Base-by-base conservation (phyloP, 2,329 filamentous ascomycete species). In the Diaporthe sp. region DNA sequence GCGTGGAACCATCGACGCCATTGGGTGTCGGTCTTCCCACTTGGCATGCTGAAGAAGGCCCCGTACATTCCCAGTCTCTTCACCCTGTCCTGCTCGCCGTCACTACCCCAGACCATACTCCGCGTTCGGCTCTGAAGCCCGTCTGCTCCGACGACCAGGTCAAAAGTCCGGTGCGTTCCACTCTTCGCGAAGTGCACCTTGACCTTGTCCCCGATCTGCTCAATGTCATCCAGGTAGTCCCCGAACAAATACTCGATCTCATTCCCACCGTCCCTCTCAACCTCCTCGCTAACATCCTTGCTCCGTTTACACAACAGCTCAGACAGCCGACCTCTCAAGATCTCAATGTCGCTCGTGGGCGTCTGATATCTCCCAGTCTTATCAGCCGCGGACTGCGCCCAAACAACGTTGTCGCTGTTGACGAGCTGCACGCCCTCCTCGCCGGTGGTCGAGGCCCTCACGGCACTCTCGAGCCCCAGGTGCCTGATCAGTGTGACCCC, bases 71-170 rank as follows among this genome's bases (percentile, higher is more conserved):
- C 79, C 19, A 84, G 76, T 25, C 76, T 76, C 27, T 79, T 79
- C 42, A 83, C 80, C 10, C 77, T 69, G 4, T 78, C 76, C 2
- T 79, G 73, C 25, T 79, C 79, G 10, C 77, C 78, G 5, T 78
- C 78, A 12, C 77, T 73, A 13, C 81, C 81, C 76, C 83, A 78
- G 7, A 85, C 80, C 53, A 81, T 78, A n/a, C 80, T 82, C 12
- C 88, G 83, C n/a, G 87, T 85, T 39, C 83, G 83, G 4, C 87
- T 90, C 12, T 84, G 82, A 44, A 87, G 85, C 0, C 90, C 90
- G 77, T 92, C 89, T 4, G 89, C 88, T 15, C 86, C 89, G 56
- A 91, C 84, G 0, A 91, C 80, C 0, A 91, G 75, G 77, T 91
- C 89, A 75, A 84, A 91, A 0, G 78, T 78, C 9, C 81, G 81